These are phyloP conservation scores for Glaciozyma antarctica DNA, from an alignment of 768 basidiomycete genomes.

Conservation along the genomic window DNA sequence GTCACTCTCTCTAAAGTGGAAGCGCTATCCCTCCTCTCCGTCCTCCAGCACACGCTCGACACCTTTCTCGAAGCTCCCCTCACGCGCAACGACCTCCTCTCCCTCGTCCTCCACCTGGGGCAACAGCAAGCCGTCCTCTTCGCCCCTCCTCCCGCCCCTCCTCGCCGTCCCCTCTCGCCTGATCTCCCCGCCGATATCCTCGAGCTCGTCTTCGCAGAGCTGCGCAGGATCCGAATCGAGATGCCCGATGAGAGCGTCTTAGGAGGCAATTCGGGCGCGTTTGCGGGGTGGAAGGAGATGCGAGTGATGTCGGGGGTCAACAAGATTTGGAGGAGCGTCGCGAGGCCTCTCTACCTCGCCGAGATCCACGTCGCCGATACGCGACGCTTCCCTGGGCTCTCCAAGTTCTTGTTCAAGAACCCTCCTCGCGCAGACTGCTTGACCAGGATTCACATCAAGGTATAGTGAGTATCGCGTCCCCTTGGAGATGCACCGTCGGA, in stretches of 20 bases:
- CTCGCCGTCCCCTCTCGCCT: not conserved
- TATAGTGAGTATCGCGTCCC: not conserved
- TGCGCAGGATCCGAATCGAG: not conserved
- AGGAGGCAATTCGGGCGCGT: not conserved
- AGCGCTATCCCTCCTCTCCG: not conserved
- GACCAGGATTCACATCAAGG: not conserved
- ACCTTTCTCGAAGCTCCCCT: not conserved
- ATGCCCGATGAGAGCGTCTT: not conserved
- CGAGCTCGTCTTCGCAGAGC: conserved; percentile 8
- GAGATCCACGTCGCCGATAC: conserved; percentile 9
- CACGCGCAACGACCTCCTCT: not conserved
- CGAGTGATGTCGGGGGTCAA: not conserved
- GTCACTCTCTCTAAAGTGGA: too few relatives aligned
- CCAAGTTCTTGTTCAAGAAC: not conserved
- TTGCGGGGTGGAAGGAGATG: not conserved
- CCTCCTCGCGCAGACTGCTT: not conserved
- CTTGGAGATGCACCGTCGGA: too few relatives aligned
- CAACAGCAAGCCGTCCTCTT: not conserved
- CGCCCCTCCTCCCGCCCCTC: not conserved
- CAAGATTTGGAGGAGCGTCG: not conserved
- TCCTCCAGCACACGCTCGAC: not conserved
- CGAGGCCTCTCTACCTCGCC: not conserved
- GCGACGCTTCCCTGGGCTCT: not conserved
- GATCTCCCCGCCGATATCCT: conserved; percentile 6
- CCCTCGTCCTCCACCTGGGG: not conserved